phyloP scores from a whole-genome alignment of 2,329 filamentous ascomycete species.

The Aspergillus sp. region DNA sequence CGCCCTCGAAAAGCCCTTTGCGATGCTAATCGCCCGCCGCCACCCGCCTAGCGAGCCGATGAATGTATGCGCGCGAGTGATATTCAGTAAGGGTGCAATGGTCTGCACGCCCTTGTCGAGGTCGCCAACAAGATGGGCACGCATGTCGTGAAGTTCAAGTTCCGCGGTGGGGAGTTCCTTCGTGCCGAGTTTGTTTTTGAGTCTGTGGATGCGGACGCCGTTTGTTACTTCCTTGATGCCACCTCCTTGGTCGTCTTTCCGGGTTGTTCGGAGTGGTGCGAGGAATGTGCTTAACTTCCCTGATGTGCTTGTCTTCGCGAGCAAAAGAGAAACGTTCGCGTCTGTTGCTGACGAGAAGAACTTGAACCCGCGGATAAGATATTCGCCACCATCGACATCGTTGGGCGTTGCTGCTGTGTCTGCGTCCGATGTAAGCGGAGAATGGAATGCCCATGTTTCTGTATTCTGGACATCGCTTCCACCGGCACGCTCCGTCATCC shows the following conservation, averaged over 20 bases:
- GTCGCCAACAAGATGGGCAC: constrained; percentile 65
- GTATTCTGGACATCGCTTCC: constrained; percentile 69
- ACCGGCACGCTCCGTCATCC: constrained; percentile 73
- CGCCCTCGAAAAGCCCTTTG: constrained; percentile 42
- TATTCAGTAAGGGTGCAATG: constrained; percentile 67
- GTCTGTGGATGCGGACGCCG: constrained; percentile 63
- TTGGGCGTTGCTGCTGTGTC: not conserved
- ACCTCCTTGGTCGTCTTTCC: not conserved
- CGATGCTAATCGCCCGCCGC: constrained; percentile 42
- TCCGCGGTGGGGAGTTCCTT: constrained; percentile 70
- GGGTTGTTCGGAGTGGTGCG: constrained; percentile 53
- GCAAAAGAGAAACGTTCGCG: constrained; percentile 62
- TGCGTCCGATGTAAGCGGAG: not conserved
- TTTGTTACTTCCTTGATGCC: constrained; percentile 52
- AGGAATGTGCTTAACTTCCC: constrained; percentile 62
- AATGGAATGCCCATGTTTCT: constrained; percentile 58
- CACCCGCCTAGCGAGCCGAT: constrained; percentile 37
- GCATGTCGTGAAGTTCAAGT: constrained; percentile 63
- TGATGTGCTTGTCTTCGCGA: constrained; percentile 57
- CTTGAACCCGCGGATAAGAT: constrained; percentile 64
- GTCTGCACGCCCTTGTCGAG: constrained; percentile 67
- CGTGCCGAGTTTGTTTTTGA: constrained; percentile 74
- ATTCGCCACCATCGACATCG: constrained; percentile 25
- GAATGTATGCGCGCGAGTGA: constrained; percentile 54
- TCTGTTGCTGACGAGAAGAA: constrained; percentile 71